Conservation (phyloP, 2,329 filamentous ascomycete species). For the Pseudocercospora crystallina region DNA sequence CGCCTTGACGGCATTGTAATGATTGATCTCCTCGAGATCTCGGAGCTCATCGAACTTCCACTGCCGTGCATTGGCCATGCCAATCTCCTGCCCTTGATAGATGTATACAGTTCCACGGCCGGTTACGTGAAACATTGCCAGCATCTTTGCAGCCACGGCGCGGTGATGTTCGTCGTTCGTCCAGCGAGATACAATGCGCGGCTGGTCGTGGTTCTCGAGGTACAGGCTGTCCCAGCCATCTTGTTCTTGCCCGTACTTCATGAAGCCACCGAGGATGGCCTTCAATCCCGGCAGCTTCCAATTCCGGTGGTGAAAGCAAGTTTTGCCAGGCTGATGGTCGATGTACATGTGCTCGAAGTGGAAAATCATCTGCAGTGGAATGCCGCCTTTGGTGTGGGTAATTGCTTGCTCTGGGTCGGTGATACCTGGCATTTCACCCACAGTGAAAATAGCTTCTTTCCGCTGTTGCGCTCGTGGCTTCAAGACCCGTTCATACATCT, state of each 20-base stretch:
- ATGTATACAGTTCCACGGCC: constrained; percentile 54
- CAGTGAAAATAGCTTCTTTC: constrained; percentile 41
- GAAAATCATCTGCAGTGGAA: constrained; percentile 68
- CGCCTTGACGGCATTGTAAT: constrained; percentile 46
- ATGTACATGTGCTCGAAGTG: constrained; percentile 61
- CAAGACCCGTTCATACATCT: constrained; percentile 8
- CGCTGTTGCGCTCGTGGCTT: constrained; percentile 37
- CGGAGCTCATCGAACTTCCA: constrained; percentile 49
- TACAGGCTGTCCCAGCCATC: constrained; percentile 65
- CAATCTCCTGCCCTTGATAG: constrained; percentile 66
- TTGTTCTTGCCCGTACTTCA: neutral
- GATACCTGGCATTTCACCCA: constrained; percentile 50
- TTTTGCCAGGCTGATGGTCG: constrained; percentile 46
- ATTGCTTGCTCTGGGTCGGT: constrained; percentile 33
- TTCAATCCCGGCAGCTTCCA: constrained; percentile 48
- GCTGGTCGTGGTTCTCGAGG: constrained; percentile 65
- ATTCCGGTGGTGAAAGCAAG: constrained; percentile 51
- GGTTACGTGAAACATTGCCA: constrained; percentile 33
- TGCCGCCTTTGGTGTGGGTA: constrained; percentile 47
- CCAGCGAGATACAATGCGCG: constrained; percentile 58
- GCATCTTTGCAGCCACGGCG: constrained; percentile 55
- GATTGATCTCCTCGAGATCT: constrained; percentile 56
- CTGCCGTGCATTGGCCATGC: constrained; percentile 53
- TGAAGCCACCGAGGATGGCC: constrained; percentile 42
- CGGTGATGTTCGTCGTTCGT: constrained; percentile 58